A percentile compares a stretch with the other conserved stretches of the same genome.
Evolutionary conservation across 352 stramenopile species (phyloP).

Genomic region (Phytophthora niederhauseri): DNA sequence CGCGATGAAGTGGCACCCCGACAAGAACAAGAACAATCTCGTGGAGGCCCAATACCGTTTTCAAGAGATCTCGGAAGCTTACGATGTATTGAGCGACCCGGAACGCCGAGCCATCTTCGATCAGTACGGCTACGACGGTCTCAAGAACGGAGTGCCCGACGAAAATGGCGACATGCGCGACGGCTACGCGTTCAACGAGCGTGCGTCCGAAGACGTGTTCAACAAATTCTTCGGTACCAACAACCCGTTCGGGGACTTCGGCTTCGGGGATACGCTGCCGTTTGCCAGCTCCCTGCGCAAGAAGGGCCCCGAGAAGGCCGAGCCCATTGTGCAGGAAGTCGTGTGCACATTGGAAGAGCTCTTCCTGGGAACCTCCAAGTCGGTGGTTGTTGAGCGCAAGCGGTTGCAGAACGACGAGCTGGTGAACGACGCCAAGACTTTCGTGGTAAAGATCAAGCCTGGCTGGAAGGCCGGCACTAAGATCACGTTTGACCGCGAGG

Average conservation of each 20-base stretch:
- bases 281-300: conserved; percentile 85
- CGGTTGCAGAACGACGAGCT: conserved; percentile 78
- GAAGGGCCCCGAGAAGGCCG: conserved; percentile 69
- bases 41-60: conserved; percentile 92
- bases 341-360: conserved; percentile 93
- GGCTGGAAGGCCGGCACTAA: conserved; percentile 95
- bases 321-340: conserved; percentile 74
- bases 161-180: conserved; percentile 78
- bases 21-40: conserved; percentile 94
- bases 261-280: conserved; percentile 86
- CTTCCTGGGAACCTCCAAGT: conserved; percentile 91
- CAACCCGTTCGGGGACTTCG: conserved; percentile 93
- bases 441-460: conserved; percentile 92
- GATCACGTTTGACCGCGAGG: conserved; percentile 96
- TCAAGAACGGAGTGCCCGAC: conserved; percentile 90
- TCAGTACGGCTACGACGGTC: conserved; percentile 94
- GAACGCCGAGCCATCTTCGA: conserved; percentile 94
- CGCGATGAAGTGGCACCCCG: conserved; percentile 95
- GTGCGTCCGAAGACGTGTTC: conserved; percentile 92
- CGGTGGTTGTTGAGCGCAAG: conserved; percentile 83
- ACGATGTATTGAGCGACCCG: conserved; percentile 94
- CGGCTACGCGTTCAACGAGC: conserved; percentile 91
- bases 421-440: conserved; percentile 80
- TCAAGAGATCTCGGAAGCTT: conserved; percentile 95
- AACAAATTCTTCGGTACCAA: conserved; percentile 92